These are phyloP conservation scores for Protea cynaroides DNA, from an alignment of 164 flowering plant species.

Conservation along the genomic window DNA sequence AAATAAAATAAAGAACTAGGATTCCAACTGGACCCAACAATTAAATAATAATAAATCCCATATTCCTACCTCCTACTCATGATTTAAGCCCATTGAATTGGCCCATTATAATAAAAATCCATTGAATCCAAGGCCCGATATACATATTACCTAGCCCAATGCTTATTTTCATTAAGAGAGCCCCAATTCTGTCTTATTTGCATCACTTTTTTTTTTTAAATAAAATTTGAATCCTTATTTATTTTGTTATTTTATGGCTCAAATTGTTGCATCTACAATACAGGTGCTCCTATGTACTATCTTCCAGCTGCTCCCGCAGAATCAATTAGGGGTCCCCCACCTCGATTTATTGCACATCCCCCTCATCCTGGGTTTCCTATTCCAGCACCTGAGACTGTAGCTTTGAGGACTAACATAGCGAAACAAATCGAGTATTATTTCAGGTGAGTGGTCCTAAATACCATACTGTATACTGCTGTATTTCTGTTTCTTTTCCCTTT, in stretches of 20 bases:
- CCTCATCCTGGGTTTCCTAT: slow-evolving; percentile 31
- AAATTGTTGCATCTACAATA: background rate
- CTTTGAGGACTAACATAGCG: slow-evolving; percentile 42
- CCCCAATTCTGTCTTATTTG: no score
- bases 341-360: slow-evolving; percentile 47
- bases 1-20: no score
- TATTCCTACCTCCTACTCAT: no score
- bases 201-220: background rate
- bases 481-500: background rate
- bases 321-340: slow-evolving; percentile 53
- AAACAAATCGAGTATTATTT: slow-evolving; percentile 94
- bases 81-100: no score
- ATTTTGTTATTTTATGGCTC: background rate
- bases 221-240: no score
- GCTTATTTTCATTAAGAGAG: no score
- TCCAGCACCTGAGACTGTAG: slow-evolving; percentile 32
- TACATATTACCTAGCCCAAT: no score
- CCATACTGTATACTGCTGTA: slow-evolving; percentile 1
- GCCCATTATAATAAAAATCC: no score
- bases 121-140: no score
- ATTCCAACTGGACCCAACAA: no score
- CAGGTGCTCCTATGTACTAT: slow-evolving; percentile 66
- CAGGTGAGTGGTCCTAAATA: slow-evolving; percentile 45
- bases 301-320: slow-evolving; percentile 61
- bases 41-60: no score